Base-by-base conservation (phyloP, 306 rosid genomes). In the Crataegus laevigata region DNA sequence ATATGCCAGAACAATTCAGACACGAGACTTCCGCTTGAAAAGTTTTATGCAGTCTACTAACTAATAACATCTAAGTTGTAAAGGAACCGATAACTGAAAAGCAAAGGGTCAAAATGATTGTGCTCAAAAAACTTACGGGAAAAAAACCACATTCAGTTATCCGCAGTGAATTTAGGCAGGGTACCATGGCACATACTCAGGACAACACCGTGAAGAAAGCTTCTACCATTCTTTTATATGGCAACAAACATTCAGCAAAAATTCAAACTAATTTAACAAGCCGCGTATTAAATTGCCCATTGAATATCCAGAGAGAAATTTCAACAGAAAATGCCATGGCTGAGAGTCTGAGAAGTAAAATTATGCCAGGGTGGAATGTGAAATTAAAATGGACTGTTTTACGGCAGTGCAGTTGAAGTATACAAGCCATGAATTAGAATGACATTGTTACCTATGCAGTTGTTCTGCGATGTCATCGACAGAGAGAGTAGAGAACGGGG, bases 401-500 rank as follows among this genome's bases (percentile, higher is more conserved):
- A 63, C 34, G 22, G 67, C 4, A 3, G 67, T 62, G 14, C 13
- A 5, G 42, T 22, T 34, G 59, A 25, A 66, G 73, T 34, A 55
- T 36, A 24, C 10, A 42, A 28, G 28, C 7, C 30, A 14, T 61
- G 22, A 45, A 71, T 19, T 34, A 15, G 32, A 42, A 77, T 40
- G 34, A 17, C 14, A 11, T 3, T 32, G 72, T 76, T 77, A 88
- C 99, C 96, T 96, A 83, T 96, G 98, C 74, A 96, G 96, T 87
- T 92, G 96, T 47, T 92, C 91, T 3, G 92, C 86, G 74, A 96
- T 89, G 79, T 77, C 98, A 75, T 96, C 96, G 50, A 89, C 84
- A 63, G 97, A 87, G 55, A 78, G 90, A 76, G 99, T 82, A 74
- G 99, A 90, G 84, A 90, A 96, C 4, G 99, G 99, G 11, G 98